Evolutionary conservation across 2,329 filamentous ascomycete species (phyloP), one percentile per base, ranked within the genome.

Genomic region (Clarireedia hainanense): DNA sequence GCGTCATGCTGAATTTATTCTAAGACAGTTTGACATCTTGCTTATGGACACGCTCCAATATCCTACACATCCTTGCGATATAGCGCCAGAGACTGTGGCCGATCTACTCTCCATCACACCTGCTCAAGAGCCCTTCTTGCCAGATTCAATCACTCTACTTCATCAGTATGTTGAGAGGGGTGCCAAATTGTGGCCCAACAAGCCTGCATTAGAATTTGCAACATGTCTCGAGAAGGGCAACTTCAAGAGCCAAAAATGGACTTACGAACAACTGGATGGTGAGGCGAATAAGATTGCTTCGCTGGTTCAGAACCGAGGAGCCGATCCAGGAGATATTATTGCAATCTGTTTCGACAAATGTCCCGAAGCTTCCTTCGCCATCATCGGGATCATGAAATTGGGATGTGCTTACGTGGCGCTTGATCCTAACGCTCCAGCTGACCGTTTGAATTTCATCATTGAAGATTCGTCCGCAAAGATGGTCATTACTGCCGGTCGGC

Each of bases 151-250:
- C 0, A 65, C 68, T 1, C 74, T 91, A 3, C 72, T 96, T 5
- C 91, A 96, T 67, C 76, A 91, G 56, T 87, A 95, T 58, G 84
- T 96, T 5, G 89, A 95, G 66, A 61, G 69, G 0, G 81, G 81
- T 34, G 84, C 86, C 0, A 37, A 60, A 0, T 63, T 71, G 0
- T 70, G 76, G 20, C 87, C 91, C 0, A 64, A 81, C 0, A 82
- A 78, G 40, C 71, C 75, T 3, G 91, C 91, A 0, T 76, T 96
- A 1, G 86, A 95, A 60, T 96, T 95, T 67, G 81, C 85, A 3
- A 77, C 76, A 0, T 73, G 73, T 0, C 76, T 89, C 4, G 70
- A 78, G 1, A 72, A 72, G 1, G 70, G 72, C 0, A 63, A 66
- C 0, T 71, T 79, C 2, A 64, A 73, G 1, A 80, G 76, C 30